A percentile compares a stretch with the other conserved stretches of the same genome.
Conservation (phyloP, 2,329 filamentous ascomycete species). For the Talaromyces verruculosus region DNA sequence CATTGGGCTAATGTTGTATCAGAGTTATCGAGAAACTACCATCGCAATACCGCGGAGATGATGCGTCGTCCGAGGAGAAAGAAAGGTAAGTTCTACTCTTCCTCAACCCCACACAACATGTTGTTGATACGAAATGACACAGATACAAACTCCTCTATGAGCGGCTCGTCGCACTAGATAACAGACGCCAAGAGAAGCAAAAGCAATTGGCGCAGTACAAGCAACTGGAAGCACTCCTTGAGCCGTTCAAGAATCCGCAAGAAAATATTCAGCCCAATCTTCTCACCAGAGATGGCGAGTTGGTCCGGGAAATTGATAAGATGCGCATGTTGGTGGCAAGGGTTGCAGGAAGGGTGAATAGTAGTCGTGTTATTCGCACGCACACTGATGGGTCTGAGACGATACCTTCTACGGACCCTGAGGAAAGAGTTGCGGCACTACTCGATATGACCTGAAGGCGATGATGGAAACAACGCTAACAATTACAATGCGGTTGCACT, state of each 20-base stretch:
- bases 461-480: no score
- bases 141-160: constrained; percentile 44
- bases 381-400: constrained; percentile 23
- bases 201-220: constrained; percentile 50
- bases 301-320: constrained; percentile 52
- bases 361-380: constrained; percentile 27
- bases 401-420: constrained; percentile 29
- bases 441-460: constrained; percentile 35
- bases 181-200: constrained; percentile 47
- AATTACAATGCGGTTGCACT: neutral
- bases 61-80: constrained; percentile 34
- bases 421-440: constrained; percentile 39
- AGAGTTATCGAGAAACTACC: constrained; percentile 44
- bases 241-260: constrained; percentile 52
- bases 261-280: constrained; percentile 57
- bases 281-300: constrained; percentile 52
- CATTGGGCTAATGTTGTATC: constrained; percentile 16
- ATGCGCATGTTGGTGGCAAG: constrained; percentile 50
- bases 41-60: constrained; percentile 35
- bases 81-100: constrained; percentile 21
- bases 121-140: constrained; percentile 26
- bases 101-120: constrained; percentile 26
- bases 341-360: constrained; percentile 40
- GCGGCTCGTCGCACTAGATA: constrained; percentile 48
- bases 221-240: constrained; percentile 48